Percentiles rank a stretch among this genome's conserved stretches.
phyloP scores from a whole-genome alignment of 768 basidiomycete species.

The Pulveroboletus sp. region DNA sequence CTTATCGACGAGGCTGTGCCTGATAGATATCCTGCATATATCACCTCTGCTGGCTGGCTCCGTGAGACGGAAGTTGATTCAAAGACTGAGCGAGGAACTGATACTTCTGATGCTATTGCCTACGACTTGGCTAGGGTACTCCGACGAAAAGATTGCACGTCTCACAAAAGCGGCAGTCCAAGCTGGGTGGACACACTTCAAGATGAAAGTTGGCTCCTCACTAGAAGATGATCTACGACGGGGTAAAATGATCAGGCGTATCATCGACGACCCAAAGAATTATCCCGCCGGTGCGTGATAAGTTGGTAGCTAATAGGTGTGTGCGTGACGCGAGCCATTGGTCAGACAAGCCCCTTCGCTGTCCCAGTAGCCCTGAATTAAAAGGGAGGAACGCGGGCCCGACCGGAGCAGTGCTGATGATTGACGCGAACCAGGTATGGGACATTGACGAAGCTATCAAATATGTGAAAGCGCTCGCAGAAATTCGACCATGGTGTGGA shows the following conservation, averaged over 20 bases:
- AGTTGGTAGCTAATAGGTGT: not conserved
- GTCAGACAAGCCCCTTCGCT: slow-evolving; percentile 38
- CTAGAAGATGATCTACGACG: slow-evolving; percentile 65
- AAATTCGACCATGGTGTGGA: slow-evolving; percentile 81
- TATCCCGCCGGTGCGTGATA: slow-evolving; percentile 53
- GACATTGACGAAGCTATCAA: slow-evolving; percentile 83
- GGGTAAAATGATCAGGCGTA: slow-evolving; percentile 83
- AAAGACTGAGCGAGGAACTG: not conserved
- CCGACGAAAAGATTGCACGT: slow-evolving; percentile 83
- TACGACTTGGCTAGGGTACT: slow-evolving; percentile 53
- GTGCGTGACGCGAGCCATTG: not conserved
- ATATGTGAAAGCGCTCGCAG: slow-evolving; percentile 71
- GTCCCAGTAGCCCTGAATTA: slow-evolving; percentile 58
- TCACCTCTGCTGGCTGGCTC: slow-evolving; percentile 94
- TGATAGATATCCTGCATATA: slow-evolving; percentile 84
- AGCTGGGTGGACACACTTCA: slow-evolving; percentile 96
- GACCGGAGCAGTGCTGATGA: slow-evolving; percentile 92
- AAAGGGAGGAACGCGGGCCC: slow-evolving; percentile 91
- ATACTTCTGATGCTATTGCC: not conserved
- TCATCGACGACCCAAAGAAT: slow-evolving; percentile 90
- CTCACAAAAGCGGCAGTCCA: slow-evolving; percentile 82
- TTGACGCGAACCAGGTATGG: slow-evolving; percentile 97
- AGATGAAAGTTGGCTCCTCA: slow-evolving; percentile 91
- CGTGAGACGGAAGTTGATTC: slow-evolving; percentile 34
- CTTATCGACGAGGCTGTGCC: not conserved